Evolutionary conservation across 805 yeast genomes (phyloP).

Genomic region (Blastobotrys robertii): DNA sequence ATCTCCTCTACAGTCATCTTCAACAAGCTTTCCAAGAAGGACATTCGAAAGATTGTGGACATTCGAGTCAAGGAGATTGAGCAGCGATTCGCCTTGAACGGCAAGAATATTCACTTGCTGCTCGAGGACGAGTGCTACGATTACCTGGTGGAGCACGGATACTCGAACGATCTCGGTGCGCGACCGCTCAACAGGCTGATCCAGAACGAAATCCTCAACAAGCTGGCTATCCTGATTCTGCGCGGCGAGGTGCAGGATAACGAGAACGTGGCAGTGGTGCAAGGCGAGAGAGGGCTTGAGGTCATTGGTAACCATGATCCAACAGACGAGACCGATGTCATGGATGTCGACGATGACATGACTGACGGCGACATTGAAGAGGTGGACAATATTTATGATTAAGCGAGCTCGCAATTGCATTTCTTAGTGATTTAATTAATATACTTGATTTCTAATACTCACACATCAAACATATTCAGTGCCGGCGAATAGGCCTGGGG

Average conservation of each 20-base stretch:
- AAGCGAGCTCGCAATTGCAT: no score
- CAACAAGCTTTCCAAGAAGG: slow-evolving; percentile 84
- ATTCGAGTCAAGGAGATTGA: slow-evolving; percentile 81
- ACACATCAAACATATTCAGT: no score
- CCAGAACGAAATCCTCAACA: slow-evolving; percentile 79
- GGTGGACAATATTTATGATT: no score
- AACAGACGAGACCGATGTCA: slow-evolving; percentile 30
- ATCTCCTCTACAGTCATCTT: slow-evolving; percentile 88
- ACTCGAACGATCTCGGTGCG: slow-evolving; percentile 91
- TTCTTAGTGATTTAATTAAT: no score
- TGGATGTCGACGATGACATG: slow-evolving; percentile 22
- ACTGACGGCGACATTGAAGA: no score
- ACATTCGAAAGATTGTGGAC: slow-evolving; percentile 84
- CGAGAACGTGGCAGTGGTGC: slow-evolving; percentile 64
- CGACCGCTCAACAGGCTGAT: slow-evolving; percentile 85
- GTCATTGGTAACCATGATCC: slow-evolving; percentile 84
- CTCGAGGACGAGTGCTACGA: slow-evolving; percentile 71
- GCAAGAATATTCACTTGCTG: slow-evolving; percentile 62
- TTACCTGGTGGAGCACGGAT: slow-evolving; percentile 77
- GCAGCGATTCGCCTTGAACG: slow-evolving; percentile 73
- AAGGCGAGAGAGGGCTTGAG: slow-evolving; percentile 51
- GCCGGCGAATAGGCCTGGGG: no score
- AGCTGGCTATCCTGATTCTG: slow-evolving; percentile 77
- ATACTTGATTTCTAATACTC: no score
- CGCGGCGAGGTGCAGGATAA: slow-evolving; percentile 82